These are phyloP conservation scores for Penstemon eatonii DNA, from an alignment of 257 asterid genomes.

Conservation along the genomic window DNA sequence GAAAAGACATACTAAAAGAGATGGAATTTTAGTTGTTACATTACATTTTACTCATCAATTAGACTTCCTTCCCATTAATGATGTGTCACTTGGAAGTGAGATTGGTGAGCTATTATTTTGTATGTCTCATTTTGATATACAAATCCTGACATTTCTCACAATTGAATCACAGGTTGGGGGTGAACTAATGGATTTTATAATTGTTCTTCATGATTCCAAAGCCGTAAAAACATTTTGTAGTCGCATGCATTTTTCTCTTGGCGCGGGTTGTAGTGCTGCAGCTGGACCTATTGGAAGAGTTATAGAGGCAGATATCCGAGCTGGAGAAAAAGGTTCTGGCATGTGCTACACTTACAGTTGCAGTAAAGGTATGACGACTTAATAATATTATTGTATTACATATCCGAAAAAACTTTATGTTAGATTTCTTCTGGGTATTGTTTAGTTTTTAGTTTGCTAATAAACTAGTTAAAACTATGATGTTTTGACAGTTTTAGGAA, in stretches of 20 bases:
- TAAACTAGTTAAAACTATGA: too few species aligned
- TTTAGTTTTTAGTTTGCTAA: not conserved
- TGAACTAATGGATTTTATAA: conserved; percentile 93
- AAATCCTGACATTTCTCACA: not conserved
- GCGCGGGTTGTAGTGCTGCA: conserved; percentile 99
- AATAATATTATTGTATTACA: not conserved
- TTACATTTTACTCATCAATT: not conserved
- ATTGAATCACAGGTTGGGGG: conserved; percentile 68
- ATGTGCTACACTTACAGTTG: conserved; percentile 98
- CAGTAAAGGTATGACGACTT: conserved; percentile 73
- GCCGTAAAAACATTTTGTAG: conserved; percentile 97
- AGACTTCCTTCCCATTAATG: not conserved
- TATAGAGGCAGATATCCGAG: conserved; percentile 93
- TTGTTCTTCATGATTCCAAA: conserved; percentile 81
- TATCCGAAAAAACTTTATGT: conserved; percentile 7
- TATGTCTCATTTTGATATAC: not conserved
- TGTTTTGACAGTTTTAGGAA: too few species aligned
- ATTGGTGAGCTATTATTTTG: not conserved
- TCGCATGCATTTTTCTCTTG: conserved; percentile 97
- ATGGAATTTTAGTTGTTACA: too few species aligned
- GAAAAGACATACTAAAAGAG: too few species aligned
- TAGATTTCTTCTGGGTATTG: not conserved
- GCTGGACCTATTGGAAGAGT: conserved; percentile 99
- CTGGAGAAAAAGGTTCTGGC: conserved; percentile 98
- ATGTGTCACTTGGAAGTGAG: conserved; percentile 19